A percentile compares a stretch with the other conserved stretches of the same genome.
Evolutionary conservation across 1,284 basidiomycete species (phyloP).

Genomic region (Austroboletus rostrupii): DNA sequence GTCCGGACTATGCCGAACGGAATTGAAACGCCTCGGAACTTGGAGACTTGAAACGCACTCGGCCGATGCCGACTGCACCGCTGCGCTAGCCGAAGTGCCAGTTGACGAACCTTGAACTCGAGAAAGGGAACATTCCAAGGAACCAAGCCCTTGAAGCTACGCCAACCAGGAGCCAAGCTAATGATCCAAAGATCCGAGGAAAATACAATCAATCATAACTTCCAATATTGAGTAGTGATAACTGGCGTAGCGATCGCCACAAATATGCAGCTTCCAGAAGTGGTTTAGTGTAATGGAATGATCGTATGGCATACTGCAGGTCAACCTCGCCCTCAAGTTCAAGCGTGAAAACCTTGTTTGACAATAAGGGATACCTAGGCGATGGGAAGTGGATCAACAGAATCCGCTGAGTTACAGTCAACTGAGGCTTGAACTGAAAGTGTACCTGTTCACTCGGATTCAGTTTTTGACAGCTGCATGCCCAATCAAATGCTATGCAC

Average conservation of each 20-base stretch:
- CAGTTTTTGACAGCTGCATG: slow-evolving; percentile 10
- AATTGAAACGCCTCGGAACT: background rate
- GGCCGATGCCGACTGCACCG: background rate
- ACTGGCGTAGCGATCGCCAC: slow-evolving; percentile 1
- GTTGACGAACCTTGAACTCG: background rate
- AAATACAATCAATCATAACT: background rate
- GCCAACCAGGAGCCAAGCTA: background rate
- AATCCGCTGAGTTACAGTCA: background rate
- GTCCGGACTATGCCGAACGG: background rate
- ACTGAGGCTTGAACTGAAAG: background rate
- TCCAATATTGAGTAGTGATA: background rate
- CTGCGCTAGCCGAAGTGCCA: background rate
- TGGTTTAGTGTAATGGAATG: background rate
- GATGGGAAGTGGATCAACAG: background rate
- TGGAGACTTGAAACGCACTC: background rate
- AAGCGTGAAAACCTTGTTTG: slow-evolving; percentile 1
- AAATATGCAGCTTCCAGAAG: slow-evolving; percentile 5
- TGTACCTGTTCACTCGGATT: slow-evolving; percentile 7
- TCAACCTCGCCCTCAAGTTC: background rate
- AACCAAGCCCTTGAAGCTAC: background rate
- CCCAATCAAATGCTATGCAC: background rate
- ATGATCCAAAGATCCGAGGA: background rate
- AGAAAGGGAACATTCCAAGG: background rate
- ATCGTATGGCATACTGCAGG: background rate
- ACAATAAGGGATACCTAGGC: background rate